Percentiles rank a stretch among this genome's conserved stretches.
Conservation (phyloP, 192 early-diverging fungal species). For the Coemansia sp. region DNA sequence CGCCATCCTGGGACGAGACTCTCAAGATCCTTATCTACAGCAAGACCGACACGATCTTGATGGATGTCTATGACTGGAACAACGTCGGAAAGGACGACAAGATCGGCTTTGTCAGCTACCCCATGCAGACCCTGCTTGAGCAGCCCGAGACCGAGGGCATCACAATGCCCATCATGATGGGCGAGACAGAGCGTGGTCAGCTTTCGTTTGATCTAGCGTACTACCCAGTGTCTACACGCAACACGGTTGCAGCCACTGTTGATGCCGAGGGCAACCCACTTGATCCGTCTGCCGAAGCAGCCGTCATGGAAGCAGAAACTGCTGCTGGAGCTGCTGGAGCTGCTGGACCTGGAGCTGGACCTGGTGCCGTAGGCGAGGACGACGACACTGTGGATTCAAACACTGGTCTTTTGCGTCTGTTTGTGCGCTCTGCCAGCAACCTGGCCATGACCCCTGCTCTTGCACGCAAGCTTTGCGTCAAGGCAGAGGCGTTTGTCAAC, state of each 20-base stretch:
- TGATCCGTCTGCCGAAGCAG: constrained; percentile 43
- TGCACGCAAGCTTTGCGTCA: constrained; percentile 57
- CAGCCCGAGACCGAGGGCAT: constrained; percentile 53
- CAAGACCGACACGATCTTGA: constrained; percentile 69
- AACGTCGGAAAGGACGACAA: constrained; percentile 71
- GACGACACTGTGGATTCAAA: constrained; percentile 62
- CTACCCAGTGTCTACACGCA: constrained; percentile 46
- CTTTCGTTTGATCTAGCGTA: constrained; percentile 52
- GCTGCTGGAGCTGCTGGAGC: constrained; percentile 19
- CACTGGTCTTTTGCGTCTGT: constrained; percentile 72
- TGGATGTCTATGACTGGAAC: constrained; percentile 86
- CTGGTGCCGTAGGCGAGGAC: constrained; percentile 35
- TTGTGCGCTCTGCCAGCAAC: constrained; percentile 68
- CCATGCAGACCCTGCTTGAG: constrained; percentile 54
- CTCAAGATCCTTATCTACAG: constrained; percentile 74
- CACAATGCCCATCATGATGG: constrained; percentile 52
- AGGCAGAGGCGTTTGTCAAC: constrained; percentile 63
- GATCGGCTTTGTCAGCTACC: constrained; percentile 52
- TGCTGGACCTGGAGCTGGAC: too few species aligned
- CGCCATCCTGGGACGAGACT: constrained; percentile 89
- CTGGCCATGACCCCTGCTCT: constrained; percentile 51
- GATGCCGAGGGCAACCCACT: constrained; percentile 43
- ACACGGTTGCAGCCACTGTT: constrained; percentile 42
- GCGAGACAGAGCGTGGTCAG: constrained; percentile 48
- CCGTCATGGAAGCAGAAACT: not conserved